Percentiles rank a stretch among this genome's conserved stretches.
These are phyloP conservation scores for Zygnema circumcarinatum DNA, from an alignment of 139 green algal species.

Conservation along the genomic window DNA sequence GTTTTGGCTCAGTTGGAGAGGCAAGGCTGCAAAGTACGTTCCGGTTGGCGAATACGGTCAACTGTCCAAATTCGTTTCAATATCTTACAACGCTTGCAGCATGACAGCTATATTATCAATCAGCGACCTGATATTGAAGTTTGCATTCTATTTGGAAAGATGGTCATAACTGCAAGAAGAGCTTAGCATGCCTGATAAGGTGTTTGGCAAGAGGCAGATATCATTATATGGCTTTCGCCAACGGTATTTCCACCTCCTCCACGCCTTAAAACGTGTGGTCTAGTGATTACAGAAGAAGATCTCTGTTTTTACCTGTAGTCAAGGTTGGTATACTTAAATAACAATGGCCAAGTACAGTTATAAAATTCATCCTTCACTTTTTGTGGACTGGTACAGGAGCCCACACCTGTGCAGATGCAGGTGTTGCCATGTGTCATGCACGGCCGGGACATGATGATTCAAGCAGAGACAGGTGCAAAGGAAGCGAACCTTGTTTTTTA, in stretches of 20 bases:
- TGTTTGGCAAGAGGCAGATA: neutral
- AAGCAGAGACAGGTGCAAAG: conserved; percentile 23
- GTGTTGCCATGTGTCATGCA: conserved; percentile 16
- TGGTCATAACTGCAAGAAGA: neutral
- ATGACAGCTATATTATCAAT: too few species aligned
- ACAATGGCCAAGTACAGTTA: neutral
- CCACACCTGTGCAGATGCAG: conserved; percentile 42
- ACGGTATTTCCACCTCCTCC: neutral
- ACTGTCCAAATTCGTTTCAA: neutral
- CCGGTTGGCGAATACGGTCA: neutral
- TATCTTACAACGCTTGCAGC: neutral
- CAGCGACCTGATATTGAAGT: neutral
- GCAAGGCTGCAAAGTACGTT: conserved; percentile 6
- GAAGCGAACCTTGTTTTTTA: too few species aligned
- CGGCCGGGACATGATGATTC: conserved; percentile 23
- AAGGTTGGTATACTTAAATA: conserved; percentile 3
- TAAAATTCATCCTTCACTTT: neutral
- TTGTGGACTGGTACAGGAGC: conserved; percentile 3
- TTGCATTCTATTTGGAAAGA: neutral
- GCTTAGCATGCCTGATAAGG: neutral
- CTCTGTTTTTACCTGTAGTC: neutral
- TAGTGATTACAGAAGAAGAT: neutral
- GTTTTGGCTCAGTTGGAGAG: conserved; percentile 3
- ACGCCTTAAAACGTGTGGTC: neutral
- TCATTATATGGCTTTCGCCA: too few species aligned